phyloP scores from a whole-genome alignment of 2,329 filamentous ascomycete species.

The Podosphaera xanthii region DNA sequence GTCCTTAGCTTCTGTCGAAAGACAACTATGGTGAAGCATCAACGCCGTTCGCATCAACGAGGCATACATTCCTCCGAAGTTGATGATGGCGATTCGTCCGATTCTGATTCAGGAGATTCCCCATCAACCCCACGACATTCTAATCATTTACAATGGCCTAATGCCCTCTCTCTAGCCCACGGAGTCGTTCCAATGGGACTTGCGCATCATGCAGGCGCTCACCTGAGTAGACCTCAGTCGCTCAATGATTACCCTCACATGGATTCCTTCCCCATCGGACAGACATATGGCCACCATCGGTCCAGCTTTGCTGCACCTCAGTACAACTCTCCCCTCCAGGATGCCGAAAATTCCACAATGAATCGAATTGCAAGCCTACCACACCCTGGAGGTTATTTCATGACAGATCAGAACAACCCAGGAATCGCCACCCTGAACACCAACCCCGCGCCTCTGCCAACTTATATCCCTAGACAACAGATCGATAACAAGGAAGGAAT shows the following conservation, averaged over 20 bases:
- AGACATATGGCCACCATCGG: slow-evolving; percentile 24
- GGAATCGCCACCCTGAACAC: slow-evolving; percentile 38
- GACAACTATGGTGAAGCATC: slow-evolving; percentile 48
- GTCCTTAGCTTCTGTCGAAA: slow-evolving; percentile 41
- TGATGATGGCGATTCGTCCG: slow-evolving; percentile 17
- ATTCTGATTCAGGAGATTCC: slow-evolving; percentile 25
- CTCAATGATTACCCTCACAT: slow-evolving; percentile 28
- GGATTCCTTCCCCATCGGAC: slow-evolving; percentile 13
- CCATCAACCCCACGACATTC: slow-evolving; percentile 33
- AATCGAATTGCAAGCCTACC: slow-evolving; percentile 15
- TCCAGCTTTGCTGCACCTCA: slow-evolving; percentile 23
- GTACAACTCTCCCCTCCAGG: slow-evolving; percentile 20
- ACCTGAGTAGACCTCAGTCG: slow-evolving; percentile 23
- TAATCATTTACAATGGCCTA: slow-evolving; percentile 26
- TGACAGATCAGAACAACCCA: slow-evolving; percentile 38
- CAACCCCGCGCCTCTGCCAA: slow-evolving; percentile 23
- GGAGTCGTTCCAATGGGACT: slow-evolving; percentile 11
- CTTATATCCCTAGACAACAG: slow-evolving; percentile 23
- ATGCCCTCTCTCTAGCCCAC: slow-evolving; percentile 20
- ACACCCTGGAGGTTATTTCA: slow-evolving; percentile 21
- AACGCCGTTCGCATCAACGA: slow-evolving; percentile 36
- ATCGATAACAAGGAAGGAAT: slow-evolving; percentile 21
- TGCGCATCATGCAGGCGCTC: slow-evolving; percentile 16
- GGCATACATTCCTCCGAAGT: slow-evolving; percentile 29
- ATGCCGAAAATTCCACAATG: slow-evolving; percentile 22